Base-by-base conservation (phyloP, 306 rosid species). In the Biancaea sappan region DNA sequence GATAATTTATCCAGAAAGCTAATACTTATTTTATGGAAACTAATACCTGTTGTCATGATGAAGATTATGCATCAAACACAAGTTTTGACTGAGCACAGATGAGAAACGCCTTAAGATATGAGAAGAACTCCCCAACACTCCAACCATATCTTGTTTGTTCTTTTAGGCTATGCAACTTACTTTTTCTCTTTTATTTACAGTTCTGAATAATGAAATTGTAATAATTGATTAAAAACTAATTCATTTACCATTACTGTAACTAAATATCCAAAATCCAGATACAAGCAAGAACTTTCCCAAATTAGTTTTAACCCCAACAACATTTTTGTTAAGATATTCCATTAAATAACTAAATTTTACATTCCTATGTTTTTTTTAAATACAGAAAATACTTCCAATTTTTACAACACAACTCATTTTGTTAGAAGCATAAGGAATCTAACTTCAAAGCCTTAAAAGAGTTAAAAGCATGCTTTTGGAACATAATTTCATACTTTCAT, bases 31-130 rank as follows among this genome's bases (percentile, higher is more conserved):
- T 41, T 1, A 41, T 41, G 22, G 1, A 54, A 15, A 4, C 25
- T 38, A 77, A 77, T 43, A 34, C 19, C 43, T 68, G 53, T 59
- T 77, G 21, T 53, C 47, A 46, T 22, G 43, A 76, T 8, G 44
- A 19, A 50, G 44, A 47, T 19, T 43, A 6, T 1, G 12, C 46
- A 47, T 47, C 22, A 18, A n/a, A 47, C 19, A 2, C 4, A 47
- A 3, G 8, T 46, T 41, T 38, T 41, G 46, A 41, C 46, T 10
- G 2, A 41, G 46, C 46, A 11, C 12, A 11, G 16, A 41, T 41
- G 15, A 41, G 46, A 41, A 38, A 41, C 11, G 4, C 15, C 46
- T 41, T 41, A 41, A 38, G 46, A 12, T 16, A 41, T 41, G 46
- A 41, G 1, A 41, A 41, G 46, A 41, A 41, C 2, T 41, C 46